phyloP scores from a whole-genome alignment of 495 filamentous ascomycete species.

The Neurospora sp. region DNA sequence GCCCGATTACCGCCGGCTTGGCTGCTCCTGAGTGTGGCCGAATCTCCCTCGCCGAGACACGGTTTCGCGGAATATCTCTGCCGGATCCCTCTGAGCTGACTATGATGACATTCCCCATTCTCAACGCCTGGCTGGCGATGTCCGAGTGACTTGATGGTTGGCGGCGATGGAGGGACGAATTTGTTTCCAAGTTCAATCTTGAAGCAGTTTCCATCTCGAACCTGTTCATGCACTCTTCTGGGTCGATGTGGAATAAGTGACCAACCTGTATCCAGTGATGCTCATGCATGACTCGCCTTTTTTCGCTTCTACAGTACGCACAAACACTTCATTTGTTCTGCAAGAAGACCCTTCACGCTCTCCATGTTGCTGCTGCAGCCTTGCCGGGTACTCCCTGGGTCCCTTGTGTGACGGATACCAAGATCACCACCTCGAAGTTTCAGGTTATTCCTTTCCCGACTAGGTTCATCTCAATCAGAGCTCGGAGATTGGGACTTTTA shows the following conservation, averaged over 20 bases:
- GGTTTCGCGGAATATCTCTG: background rate
- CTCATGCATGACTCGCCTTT: background rate
- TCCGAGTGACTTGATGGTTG: background rate
- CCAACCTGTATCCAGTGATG: background rate
- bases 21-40: background rate
- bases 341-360: background rate
- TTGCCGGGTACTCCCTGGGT: background rate
- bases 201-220: background rate
- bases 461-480: background rate
- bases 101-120: background rate
- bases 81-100: background rate
- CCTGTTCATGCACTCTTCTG: background rate
- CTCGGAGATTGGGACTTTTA: background rate
- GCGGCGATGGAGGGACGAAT: background rate
- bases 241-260: background rate
- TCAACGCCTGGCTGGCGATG: background rate
- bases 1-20: background rate
- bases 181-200: background rate
- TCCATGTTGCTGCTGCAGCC: background rate
- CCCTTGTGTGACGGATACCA: background rate
- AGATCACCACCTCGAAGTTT: background rate
- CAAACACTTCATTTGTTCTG: background rate
- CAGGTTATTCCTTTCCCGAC: background rate
- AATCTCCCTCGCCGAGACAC: background rate
- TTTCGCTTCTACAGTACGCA: background rate